phyloP scores from a whole-genome alignment of 2,329 filamentous ascomycete genomes.

The Penicillium sp. region DNA sequence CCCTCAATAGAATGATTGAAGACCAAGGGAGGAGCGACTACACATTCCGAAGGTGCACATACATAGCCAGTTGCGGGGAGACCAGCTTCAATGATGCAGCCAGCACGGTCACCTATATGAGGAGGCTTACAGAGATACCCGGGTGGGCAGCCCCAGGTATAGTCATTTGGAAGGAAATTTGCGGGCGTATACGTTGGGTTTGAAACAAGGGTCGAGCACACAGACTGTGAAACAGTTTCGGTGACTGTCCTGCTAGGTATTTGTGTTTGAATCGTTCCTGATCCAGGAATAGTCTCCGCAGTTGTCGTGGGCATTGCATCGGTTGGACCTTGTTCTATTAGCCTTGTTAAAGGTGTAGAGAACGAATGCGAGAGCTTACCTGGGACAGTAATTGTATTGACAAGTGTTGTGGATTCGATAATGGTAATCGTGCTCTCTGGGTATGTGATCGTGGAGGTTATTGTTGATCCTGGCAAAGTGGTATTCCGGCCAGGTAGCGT shows the following conservation, averaged over 20 bases:
- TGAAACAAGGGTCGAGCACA: conserved; percentile 34
- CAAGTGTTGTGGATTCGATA: not conserved
- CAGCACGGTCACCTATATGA: conserved; percentile 33
- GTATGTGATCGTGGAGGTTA: conserved; percentile 12
- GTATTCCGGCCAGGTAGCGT: conserved; percentile 6
- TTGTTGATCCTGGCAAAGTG: conserved; percentile 8
- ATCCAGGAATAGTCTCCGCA: conserved; percentile 1
- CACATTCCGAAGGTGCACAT: conserved; percentile 48
- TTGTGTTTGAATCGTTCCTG: conserved; percentile 2
- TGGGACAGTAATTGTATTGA: conserved; percentile 5
- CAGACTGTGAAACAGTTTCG: conserved; percentile 17
- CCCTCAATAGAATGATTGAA: conserved; percentile 23
- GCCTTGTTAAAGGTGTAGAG: not conserved
- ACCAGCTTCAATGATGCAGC: conserved; percentile 48
- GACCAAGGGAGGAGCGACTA: conserved; percentile 34
- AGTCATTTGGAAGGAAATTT: conserved; percentile 33
- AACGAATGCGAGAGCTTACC: conserved; percentile 3
- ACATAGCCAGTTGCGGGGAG: conserved; percentile 45
- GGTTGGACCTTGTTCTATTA: conserved; percentile 9
- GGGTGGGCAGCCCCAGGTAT: conserved; percentile 50
- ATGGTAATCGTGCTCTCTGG: conserved; percentile 10
- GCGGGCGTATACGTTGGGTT: conserved; percentile 38
- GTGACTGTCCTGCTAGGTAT: not conserved
- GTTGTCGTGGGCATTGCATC: not conserved
- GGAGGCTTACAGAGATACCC: conserved; percentile 48